Evolutionary conservation across 108 stramenopile species (phyloP).

Genomic region (Pseudonitzschia multiseries): DNA sequence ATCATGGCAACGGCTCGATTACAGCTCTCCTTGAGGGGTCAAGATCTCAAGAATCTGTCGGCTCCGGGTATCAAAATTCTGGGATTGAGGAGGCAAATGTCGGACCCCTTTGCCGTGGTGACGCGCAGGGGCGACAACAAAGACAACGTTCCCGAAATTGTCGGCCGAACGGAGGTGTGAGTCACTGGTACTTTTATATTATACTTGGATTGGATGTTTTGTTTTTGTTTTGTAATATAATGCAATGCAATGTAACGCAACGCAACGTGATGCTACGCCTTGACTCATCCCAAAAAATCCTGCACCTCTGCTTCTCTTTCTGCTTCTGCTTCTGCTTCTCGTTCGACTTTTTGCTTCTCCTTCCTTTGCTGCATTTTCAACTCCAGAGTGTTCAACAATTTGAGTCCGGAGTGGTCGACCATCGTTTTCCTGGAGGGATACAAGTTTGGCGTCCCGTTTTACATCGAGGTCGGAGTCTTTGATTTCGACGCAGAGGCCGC

Average conservation of each 20-base stretch:
- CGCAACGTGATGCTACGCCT: not conserved
- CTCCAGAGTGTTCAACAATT: constrained; percentile 50
- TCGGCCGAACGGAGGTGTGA: constrained; percentile 65
- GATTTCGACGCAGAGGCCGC: constrained; percentile 51
- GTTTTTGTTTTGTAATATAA: no score
- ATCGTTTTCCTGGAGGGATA: constrained; percentile 56
- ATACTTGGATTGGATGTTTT: not conserved
- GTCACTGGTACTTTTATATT: constrained; percentile 2
- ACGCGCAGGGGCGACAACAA: constrained; percentile 53
- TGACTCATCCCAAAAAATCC: no score
- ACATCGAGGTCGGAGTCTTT: constrained; percentile 61
- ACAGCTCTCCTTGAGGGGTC: constrained; percentile 47
- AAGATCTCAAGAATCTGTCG: constrained; percentile 45
- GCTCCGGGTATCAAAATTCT: not conserved
- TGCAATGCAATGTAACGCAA: not conserved
- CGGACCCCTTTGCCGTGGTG: constrained; percentile 81
- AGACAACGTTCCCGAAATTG: constrained; percentile 47
- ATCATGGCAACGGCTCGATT: constrained; percentile 39
- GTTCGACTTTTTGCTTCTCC: no score
- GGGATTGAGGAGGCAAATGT: constrained; percentile 33
- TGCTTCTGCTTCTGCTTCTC: not conserved
- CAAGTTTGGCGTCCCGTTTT: constrained; percentile 58
- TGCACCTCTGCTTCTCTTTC: no score
- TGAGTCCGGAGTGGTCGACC: constrained; percentile 48
- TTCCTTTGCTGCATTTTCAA: not conserved